phyloP scores from a whole-genome alignment of 176 grass and related monocot genomes.

The Tillandsia fasciculata region DNA sequence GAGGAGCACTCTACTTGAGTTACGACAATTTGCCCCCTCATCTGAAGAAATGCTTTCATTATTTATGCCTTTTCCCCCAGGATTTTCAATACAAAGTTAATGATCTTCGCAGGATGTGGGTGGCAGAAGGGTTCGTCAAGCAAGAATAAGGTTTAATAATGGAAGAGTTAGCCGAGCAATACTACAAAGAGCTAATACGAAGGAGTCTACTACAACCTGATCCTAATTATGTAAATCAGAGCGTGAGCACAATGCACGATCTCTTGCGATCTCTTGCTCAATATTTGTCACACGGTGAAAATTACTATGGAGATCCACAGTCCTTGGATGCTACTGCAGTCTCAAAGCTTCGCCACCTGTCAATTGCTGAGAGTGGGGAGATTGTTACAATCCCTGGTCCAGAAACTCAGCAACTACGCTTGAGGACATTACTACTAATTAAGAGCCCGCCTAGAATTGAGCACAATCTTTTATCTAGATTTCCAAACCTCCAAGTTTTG shows the following conservation, averaged over 20 bases:
- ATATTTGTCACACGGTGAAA: slow-evolving; percentile 9
- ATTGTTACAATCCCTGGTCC: not conserved
- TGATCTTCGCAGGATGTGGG: no score
- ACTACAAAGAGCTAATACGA: no score
- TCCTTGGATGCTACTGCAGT: not conserved
- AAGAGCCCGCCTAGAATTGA: not conserved
- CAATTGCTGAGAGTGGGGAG: not conserved
- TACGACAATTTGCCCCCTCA: no score
- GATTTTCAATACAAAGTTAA: no score
- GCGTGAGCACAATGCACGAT: slow-evolving; percentile 16
- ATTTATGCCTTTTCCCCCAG: no score
- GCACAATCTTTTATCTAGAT: not conserved
- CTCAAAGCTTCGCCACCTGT: slow-evolving; percentile 4
- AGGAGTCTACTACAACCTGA: no score
- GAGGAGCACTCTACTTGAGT: no score
- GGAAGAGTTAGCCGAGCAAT: no score
- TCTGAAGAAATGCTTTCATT: no score
- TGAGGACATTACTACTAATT: slow-evolving; percentile 13
- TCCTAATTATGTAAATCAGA: no score
- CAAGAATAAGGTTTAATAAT: no score
- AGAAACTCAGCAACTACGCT: not conserved
- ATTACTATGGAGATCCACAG: not conserved
- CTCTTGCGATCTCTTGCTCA: slow-evolving; percentile 21
- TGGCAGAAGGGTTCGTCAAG: no score
- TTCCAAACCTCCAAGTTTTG: slow-evolving; percentile 13